Base-by-base conservation (phyloP, 805 yeast species). In the Ogataea angusta region DNA sequence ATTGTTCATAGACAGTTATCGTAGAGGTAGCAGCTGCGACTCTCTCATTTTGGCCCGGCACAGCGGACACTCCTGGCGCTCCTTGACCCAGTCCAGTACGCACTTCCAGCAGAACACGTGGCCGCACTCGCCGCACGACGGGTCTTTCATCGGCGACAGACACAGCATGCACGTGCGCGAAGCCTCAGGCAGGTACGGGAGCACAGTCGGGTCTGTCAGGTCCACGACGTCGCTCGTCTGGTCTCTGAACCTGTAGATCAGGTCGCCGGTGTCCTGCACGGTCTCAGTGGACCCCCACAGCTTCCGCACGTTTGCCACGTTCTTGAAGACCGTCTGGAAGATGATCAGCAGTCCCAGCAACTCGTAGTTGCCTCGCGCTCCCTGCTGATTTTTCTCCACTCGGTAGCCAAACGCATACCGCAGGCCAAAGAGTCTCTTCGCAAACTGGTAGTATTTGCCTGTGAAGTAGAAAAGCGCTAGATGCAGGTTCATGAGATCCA, bases 41-140 rank as follows among this genome's bases (percentile, higher is more conserved):
- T 75, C 82, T 21, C 70, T 64, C 36, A 87, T 73, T 17, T 67
- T 71, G 48, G 83, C 93, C 39, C 98, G 64, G 57, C 98, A 93
- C 19, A 93, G 67, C 0, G 99, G 98, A 58, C 99, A 91, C 56
- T 89, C 96, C 0, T 88, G 82, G 38, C 75, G 73, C 49, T 89
- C 96, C 47, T 87, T 70, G 43, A 89, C 78, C 98, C 98, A 91
- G 52, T 85, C 95, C 6, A 80, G 71, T 4, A 89, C 79, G 59
- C 98, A 91, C 6, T 69, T 70, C 97, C 98, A 91, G 63, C 99
- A 91, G 60, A 86, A 91, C 12, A 87, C 43, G 60, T 91, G 99
- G 0, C 98, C 99, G 63, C 99, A 91, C 4, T 81, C 76, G 0
- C 95, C 88, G 45, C 86, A 77, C 1, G 95, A 69, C 4, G 99